Evolutionary conservation across 2,329 filamentous ascomycete genomes (phyloP).

Genomic region (Aspergillus sp.): DNA sequence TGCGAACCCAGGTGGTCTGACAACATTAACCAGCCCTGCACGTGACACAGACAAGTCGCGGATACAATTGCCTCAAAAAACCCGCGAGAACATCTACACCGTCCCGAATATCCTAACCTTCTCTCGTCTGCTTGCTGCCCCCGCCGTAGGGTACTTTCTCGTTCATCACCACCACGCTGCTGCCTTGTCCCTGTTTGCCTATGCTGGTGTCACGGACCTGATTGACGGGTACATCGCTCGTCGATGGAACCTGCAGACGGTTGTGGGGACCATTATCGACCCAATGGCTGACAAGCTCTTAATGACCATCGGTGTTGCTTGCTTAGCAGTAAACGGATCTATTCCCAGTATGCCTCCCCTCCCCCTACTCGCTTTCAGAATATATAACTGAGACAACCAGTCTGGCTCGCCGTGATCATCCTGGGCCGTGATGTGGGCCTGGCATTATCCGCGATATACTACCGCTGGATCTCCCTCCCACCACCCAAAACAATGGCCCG

Average conservation of each 20-base stretch:
- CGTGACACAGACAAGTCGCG: constrained; percentile 21
- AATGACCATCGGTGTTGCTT: constrained; percentile 88
- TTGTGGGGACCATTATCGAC: constrained; percentile 89
- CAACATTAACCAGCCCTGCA: constrained; percentile 12
- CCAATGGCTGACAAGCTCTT: constrained; percentile 95
- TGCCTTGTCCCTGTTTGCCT: constrained; percentile 80
- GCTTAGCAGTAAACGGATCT: constrained; percentile 72
- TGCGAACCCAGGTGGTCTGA: background rate
- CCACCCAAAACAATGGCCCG: constrained; percentile 84
- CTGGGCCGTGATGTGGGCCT: constrained; percentile 81
- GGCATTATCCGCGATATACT: constrained; percentile 83
- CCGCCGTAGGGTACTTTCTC: constrained; percentile 80
- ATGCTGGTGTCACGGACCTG: constrained; percentile 84
- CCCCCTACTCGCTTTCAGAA: background rate
- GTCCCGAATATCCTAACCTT: constrained; percentile 91
- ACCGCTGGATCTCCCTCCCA: constrained; percentile 88
- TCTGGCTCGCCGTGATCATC: constrained; percentile 85
- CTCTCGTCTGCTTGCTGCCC: constrained; percentile 74
- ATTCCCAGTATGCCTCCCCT: constrained; percentile 59
- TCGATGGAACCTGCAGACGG: constrained; percentile 78
- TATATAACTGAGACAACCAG: constrained; percentile 32
- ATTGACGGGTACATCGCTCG: constrained; percentile 93
- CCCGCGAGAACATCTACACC: constrained; percentile 90
- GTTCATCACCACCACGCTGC: constrained; percentile 71
- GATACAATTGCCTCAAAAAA: constrained; percentile 24